These are phyloP conservation scores for Xylaria sp. DNA, from an alignment of 2,329 filamentous ascomycete genomes.

Conservation along the genomic window DNA sequence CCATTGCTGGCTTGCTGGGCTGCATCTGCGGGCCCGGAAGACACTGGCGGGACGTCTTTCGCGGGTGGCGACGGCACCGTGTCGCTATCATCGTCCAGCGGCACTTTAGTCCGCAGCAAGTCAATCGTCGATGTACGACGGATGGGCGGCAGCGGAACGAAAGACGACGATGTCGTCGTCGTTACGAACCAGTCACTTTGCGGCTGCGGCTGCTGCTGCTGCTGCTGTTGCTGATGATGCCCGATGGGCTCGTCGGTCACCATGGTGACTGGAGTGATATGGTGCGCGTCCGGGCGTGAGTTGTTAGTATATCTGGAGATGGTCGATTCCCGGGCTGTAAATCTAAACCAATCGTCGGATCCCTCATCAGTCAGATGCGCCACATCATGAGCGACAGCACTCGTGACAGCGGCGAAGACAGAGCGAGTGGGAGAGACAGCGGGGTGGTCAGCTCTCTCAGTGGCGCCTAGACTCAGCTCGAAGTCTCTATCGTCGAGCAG, in stretches of 20 bases:
- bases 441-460: conserved; percentile 8
- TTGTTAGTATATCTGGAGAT: conserved; percentile 34
- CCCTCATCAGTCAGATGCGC: conserved; percentile 38
- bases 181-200: background rate
- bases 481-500: conserved; percentile 46
- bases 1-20: conserved; percentile 38
- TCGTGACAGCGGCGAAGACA: conserved; percentile 30
- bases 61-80: conserved; percentile 36
- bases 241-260: conserved; percentile 32
- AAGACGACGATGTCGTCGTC: conserved; percentile 52
- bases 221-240: no score
- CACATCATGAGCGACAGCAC: conserved; percentile 36
- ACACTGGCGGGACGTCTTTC: conserved; percentile 32
- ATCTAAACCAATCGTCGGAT: conserved; percentile 43
- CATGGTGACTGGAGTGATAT: conserved; percentile 37
- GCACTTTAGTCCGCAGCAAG: conserved; percentile 46
- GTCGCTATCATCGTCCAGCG: conserved; percentile 43
- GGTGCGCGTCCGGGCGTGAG: conserved; percentile 32
- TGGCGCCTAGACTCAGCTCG: conserved; percentile 34
- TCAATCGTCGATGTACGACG: conserved; percentile 63
- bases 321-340: conserved; percentile 36
- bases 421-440: conserved; percentile 25
- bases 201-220: conserved; percentile 13
- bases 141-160: conserved; percentile 64
- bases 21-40: conserved; percentile 28